These are phyloP conservation scores for Pyrenophora seminiperda DNA, from an alignment of 2,329 filamentous ascomycete species.

Conservation along the genomic window DNA sequence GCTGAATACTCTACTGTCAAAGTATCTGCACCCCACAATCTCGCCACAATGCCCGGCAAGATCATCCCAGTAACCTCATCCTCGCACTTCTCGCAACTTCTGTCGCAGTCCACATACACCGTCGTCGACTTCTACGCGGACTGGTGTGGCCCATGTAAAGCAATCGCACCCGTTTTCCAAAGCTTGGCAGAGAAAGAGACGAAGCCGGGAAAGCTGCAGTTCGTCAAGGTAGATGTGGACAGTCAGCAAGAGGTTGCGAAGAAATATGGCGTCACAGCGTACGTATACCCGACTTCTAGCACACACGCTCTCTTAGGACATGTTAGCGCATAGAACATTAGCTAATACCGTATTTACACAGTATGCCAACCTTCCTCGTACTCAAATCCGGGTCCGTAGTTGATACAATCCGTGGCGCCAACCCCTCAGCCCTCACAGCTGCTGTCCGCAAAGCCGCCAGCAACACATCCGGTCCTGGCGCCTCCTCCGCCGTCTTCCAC, in stretches of 20 bases:
- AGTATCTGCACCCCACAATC: background rate
- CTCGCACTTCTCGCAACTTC: slow-evolving; percentile 44
- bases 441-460: slow-evolving; percentile 53
- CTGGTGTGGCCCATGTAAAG: slow-evolving; percentile 64
- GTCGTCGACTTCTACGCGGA: slow-evolving; percentile 60
- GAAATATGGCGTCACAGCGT: slow-evolving; percentile 57
- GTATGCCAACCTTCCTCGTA: slow-evolving; percentile 58
- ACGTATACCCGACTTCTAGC: slow-evolving; percentile 15
- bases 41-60: slow-evolving; percentile 36
- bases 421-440: slow-evolving; percentile 54
- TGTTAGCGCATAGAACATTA: background rate
- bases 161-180: slow-evolving; percentile 58
- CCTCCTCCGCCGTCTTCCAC: slow-evolving; percentile 44
- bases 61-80: slow-evolving; percentile 41
- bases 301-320: background rate
- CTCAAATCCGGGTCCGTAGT: slow-evolving; percentile 51
- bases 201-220: slow-evolving; percentile 54
- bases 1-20: background rate
- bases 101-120: slow-evolving; percentile 46
- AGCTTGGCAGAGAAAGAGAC: slow-evolving; percentile 58
- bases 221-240: slow-evolving; percentile 63
- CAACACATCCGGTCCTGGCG: slow-evolving; percentile 46
- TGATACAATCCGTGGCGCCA: slow-evolving; percentile 56
- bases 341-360: slow-evolving; percentile 16
- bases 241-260: slow-evolving; percentile 56